Base-by-base conservation (phyloP, 1,139 yeast species). In the Yamadazyma mexicana region DNA sequence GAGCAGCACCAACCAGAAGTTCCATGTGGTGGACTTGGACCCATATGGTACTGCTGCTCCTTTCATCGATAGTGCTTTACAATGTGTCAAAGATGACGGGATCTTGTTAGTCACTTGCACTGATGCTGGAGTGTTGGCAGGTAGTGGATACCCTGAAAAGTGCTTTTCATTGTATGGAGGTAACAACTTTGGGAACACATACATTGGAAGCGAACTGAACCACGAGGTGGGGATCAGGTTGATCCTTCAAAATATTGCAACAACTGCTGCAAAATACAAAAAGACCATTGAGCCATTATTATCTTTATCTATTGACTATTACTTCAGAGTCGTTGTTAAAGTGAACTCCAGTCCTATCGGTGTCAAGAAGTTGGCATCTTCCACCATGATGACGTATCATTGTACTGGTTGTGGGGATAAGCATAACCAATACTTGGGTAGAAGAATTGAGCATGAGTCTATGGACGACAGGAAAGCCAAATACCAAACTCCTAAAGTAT, bases 1-100 rank as follows among this genome's bases (percentile, higher is more conserved):
- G 96, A 75, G 82, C 39, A 69, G 73, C 39, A 58, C 74, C 1
- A 58, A 64, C 23, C 66, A 64, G 17, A 71, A 73, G 39, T 86
- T 84, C 62, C 95, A 92, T 56, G 87, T 87, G 9, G 80, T 94
- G 42, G 99, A 92, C 62, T 73, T 92, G 41, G 99, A 92, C 58
- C 99, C 99, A 0, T 92, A 92, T 58, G 99, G 99, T 16, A 85
- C 97, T 0, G 98, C 97, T 0, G 79, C 96, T 1, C 98, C 98
- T 5, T 92, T 92, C 57, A 73, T 92, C 30, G 98, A 92, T 58
- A 78, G 92, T 22, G 97, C 98, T 0, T 72, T 92, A 25, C 95
- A 87, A 52, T 70, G 84, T 29, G 76, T 91, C 11, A 78, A 76
- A 38, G 91, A 89, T 50, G 92, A 84, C 36, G 99, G 98, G 0